These are phyloP conservation scores for Baudoinia panamericana DNA, from an alignment of 495 filamentous ascomycete genomes.

Conservation along the genomic window DNA sequence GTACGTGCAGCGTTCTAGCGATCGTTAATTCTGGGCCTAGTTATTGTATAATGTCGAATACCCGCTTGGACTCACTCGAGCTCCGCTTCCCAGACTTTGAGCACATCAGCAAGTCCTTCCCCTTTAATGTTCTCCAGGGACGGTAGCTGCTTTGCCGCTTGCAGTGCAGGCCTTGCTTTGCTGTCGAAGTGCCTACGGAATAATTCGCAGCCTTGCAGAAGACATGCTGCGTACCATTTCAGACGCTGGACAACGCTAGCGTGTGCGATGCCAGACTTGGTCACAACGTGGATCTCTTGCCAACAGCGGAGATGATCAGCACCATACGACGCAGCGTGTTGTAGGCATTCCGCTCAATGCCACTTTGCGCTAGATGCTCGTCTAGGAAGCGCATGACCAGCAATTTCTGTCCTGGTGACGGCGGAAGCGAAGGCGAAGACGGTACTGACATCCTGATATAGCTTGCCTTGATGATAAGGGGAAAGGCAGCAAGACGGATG, in stretches of 20 bases:
- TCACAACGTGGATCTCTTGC: constrained; percentile 6
- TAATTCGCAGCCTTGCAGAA: constrained; percentile 8
- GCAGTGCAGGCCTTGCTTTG: background rate
- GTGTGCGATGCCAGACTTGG: background rate
- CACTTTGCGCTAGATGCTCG: constrained; percentile 3
- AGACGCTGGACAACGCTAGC: background rate
- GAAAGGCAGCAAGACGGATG: too few species aligned
- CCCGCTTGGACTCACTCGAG: background rate
- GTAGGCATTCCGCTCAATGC: constrained; percentile 1
- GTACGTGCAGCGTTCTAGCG: constrained; percentile 13
- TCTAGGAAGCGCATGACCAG: constrained; percentile 7
- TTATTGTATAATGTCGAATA: background rate
- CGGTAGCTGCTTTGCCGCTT: background rate
- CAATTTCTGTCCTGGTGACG: constrained; percentile 1
- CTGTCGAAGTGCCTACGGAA: constrained; percentile 1
- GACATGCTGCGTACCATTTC: constrained; percentile 1
- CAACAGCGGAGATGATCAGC: constrained; percentile 8
- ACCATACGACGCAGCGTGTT: constrained; percentile 13
- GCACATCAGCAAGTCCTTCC: background rate
- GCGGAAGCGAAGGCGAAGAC: too few species aligned
- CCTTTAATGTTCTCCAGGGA: background rate
- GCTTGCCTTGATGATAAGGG: too few species aligned
- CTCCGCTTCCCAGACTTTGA: background rate
- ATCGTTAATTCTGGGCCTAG: background rate
- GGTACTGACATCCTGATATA: too few species aligned